phyloP scores from a whole-genome alignment of 2,329 filamentous ascomycete genomes.

The Phaeosphaeriaceae sp. region DNA sequence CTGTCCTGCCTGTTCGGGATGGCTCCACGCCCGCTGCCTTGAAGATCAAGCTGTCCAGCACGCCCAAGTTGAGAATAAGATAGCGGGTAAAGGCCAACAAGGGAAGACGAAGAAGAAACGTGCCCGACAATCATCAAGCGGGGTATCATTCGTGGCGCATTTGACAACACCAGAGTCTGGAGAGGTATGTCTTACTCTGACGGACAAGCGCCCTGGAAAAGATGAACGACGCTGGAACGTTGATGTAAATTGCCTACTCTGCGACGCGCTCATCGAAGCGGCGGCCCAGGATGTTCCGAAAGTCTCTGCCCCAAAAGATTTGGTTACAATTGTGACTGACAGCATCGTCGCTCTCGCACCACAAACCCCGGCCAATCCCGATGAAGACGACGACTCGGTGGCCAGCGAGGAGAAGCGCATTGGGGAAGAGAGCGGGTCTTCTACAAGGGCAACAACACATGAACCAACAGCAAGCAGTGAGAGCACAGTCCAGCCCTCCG shows the following conservation, averaged over 20 bases:
- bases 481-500: slow-evolving; percentile 4
- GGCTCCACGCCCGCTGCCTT: slow-evolving; percentile 52
- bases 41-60: slow-evolving; percentile 24
- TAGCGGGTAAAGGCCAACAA: slow-evolving; percentile 2
- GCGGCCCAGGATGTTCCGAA: slow-evolving; percentile 5
- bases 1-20: slow-evolving; percentile 50
- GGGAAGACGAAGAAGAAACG: slow-evolving; percentile 6
- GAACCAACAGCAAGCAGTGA: slow-evolving; percentile 11
- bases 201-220: slow-evolving; percentile 15
- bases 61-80: slow-evolving; percentile 5
- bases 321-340: not conserved
- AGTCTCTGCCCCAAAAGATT: not conserved
- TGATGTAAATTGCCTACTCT: slow-evolving; percentile 27
- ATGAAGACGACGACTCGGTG: not conserved
- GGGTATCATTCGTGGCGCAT: slow-evolving; percentile 9
- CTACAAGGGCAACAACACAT: not conserved
- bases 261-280: slow-evolving; percentile 22
- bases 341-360: not conserved
- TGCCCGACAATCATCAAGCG: not conserved
- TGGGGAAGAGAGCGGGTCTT: not conserved
- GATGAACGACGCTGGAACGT: slow-evolving; percentile 17
- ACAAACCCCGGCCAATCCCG: not conserved
- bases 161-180: slow-evolving; percentile 5
- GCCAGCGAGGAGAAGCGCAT: not conserved
- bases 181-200: slow-evolving; percentile 23